These are phyloP conservation scores for Pichia nanzhaoensis DNA, from an alignment of 805 yeast species.

Conservation along the genomic window DNA sequence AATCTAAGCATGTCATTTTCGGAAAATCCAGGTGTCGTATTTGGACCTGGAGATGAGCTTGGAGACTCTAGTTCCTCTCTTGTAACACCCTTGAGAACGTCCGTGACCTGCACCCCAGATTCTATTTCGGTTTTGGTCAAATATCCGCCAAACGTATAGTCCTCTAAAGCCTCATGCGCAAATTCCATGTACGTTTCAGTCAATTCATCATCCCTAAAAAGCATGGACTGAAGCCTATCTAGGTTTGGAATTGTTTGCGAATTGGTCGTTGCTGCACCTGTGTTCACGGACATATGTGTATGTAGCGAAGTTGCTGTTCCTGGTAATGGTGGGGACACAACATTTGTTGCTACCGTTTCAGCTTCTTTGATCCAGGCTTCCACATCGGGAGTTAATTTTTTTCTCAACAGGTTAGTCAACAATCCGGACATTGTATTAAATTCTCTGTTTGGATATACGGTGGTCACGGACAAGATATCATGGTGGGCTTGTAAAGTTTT, in stretches of 20 bases:
- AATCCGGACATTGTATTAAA: slow-evolving; percentile 87
- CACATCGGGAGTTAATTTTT: slow-evolving; percentile 86
- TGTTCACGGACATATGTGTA: neutral
- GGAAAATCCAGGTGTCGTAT: slow-evolving; percentile 5
- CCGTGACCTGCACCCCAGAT: slow-evolving; percentile 20
- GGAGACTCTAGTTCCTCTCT: slow-evolving; percentile 3
- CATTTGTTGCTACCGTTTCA: neutral
- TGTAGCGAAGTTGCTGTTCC: neutral
- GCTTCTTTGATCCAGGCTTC: slow-evolving; percentile 60
- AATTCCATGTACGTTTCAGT: slow-evolving; percentile 60
- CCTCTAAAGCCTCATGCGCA: slow-evolving; percentile 47
- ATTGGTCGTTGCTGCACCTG: slow-evolving; percentile 8
- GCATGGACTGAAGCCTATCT: slow-evolving; percentile 9
- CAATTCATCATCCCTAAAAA: slow-evolving; percentile 49
- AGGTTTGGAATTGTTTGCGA: slow-evolving; percentile 13
- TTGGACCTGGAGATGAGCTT: neutral
- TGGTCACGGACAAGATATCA: slow-evolving; percentile 54
- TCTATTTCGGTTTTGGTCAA: slow-evolving; percentile 44
- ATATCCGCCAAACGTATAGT: slow-evolving; percentile 58
- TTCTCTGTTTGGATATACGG: slow-evolving; percentile 74
- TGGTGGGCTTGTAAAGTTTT: slow-evolving; percentile 56
- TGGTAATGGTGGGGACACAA: neutral
- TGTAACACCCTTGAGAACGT: slow-evolving; percentile 10
- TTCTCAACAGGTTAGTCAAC: slow-evolving; percentile 76
- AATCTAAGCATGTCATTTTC: slow-evolving; percentile 36